Evolutionary conservation across 225 moss, liverwort and hornwort genomes (phyloP), one percentile per base, ranked within the genome.

Genomic region (Polytrichum commune): DNA sequence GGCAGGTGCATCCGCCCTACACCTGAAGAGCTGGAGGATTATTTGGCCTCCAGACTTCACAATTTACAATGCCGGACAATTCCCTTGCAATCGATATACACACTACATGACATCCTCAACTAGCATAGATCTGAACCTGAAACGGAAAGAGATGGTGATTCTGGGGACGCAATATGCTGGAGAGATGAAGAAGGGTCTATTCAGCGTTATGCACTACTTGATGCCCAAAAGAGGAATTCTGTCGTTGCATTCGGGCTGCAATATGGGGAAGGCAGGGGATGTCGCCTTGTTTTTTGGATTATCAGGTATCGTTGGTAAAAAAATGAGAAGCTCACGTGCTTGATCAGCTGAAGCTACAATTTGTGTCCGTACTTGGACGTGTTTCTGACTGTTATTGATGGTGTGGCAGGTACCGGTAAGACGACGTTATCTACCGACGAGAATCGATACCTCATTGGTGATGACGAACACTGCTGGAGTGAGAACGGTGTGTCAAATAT

Each of bases 181-280:
- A 93, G 98, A 98, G 93, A 98, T 98, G 98, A 98, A 98, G 98
- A 98, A 98, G 95, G 98, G 98, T 93, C 93, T 98, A 27, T 98
- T 98, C 95, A 95, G 98, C 91, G n/a, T 98, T 81, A 98, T 98
- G 98, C 98, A 98, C 91, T 98, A 95, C 85, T 72, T 98, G 90
- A 98, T 98, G 98, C 98, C 98, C 82, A 82, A 87, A 85, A 95
- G 91, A 87, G 98, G 98, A 87, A 98, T 98, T 78, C 89, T 98
- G 74, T 95, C 95, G 79, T 93, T 98, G 85, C 98, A 98, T 79
- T 98, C 98, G 78, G 98, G 98, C 84, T 91, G 90, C 95, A 98
- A 98, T 91, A 91, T 95, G 93, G 98, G 98, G 72, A 98, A 98
- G 88, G 86, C 72, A 80, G 98, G 98, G 93, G 98, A 98, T 95